Evolutionary conservation across 768 basidiomycete genomes (phyloP), one percentile per base, ranked within the genome.

Genomic region (Leccinum boreale): DNA sequence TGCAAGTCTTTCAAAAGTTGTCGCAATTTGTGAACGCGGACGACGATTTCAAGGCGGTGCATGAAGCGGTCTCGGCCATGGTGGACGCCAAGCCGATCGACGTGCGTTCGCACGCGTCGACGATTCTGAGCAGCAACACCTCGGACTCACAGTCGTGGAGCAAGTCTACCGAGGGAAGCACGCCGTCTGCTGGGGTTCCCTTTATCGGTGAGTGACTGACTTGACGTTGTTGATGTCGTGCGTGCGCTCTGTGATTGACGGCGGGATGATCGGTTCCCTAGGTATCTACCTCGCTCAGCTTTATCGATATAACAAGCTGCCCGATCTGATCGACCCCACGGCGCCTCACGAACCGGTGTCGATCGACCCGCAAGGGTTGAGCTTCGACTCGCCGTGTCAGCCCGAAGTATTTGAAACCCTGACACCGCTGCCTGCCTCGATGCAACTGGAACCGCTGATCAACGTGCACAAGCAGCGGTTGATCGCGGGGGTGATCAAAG

Each of bases 401-500:
- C 89, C 91, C 0, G 89, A 92, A 59, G 89, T 92, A 24, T 94
- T 94, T 70, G 78, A 84, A 1, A 78, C 85, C 11, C 79, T 94
- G 6, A 79, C 85, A 3, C 81, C 87, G 8, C 81, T 93, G 4
- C 92, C 91, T 0, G 67, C 83, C 1, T 81, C 82, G n/a, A 90
- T 92, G 78, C 83, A 87, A 59, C 81, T 94, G 28, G 90, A 93
- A 65, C 90, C 92, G 4, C 72, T 94, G 56, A 90, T 93, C 74
- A 94, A 92, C 67, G 86, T 94, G 6, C 90, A 92, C 72, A 93
- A 93, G 72, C 92, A 93, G 68, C 84, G 92, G 35, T 74, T 87
- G 62, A 89, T 91, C 53, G 90, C 92, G 10, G 82, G 81, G 15
- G 86, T 90, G 44, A 89, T 93, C 75, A 91, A 92, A 69, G 80